A percentile compares a stretch with the other conserved stretches of the same genome.
Evolutionary conservation across 495 filamentous ascomycete species (phyloP).

Genomic region (Aspergillus bertholletiae): DNA sequence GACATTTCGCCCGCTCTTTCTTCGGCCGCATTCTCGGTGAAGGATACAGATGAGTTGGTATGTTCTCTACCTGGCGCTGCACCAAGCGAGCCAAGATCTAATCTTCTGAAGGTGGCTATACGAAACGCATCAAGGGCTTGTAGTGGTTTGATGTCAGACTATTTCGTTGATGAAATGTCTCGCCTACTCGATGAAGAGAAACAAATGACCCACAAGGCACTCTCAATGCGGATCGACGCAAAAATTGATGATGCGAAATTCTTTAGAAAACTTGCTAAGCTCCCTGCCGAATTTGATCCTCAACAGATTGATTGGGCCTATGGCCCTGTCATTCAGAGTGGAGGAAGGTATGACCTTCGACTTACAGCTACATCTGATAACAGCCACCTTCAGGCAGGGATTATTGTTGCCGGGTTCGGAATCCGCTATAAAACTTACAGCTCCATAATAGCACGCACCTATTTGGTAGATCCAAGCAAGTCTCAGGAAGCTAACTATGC

Average conservation of each 20-base stretch:
- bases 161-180: conserved; percentile 97
- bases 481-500: conserved; percentile 92
- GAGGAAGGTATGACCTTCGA: conserved; percentile 89
- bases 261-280: conserved; percentile 78
- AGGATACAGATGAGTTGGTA: conserved; percentile 90
- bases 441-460: conserved; percentile 85
- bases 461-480: conserved; percentile 94
- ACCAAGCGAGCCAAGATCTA: background rate
- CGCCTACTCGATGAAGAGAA: conserved; percentile 90
- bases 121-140: conserved; percentile 89
- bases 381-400: conserved; percentile 83
- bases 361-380: conserved; percentile 70
- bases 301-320: conserved; percentile 90
- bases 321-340: conserved; percentile 89
- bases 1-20: conserved; percentile 84
- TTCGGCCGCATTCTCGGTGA: conserved; percentile 79
- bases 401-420: conserved; percentile 88
- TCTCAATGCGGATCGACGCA: conserved; percentile 77
- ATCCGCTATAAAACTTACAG: conserved; percentile 93
- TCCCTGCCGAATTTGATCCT: conserved; percentile 85
- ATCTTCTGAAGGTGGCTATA: conserved; percentile 66
- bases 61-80: conserved; percentile 13
- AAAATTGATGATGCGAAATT: conserved; percentile 93
- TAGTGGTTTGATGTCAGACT: conserved; percentile 85
- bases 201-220: conserved; percentile 84